phyloP scores from a whole-genome alignment of 169 alveolate genomes.

The Babesia ovata region DNA sequence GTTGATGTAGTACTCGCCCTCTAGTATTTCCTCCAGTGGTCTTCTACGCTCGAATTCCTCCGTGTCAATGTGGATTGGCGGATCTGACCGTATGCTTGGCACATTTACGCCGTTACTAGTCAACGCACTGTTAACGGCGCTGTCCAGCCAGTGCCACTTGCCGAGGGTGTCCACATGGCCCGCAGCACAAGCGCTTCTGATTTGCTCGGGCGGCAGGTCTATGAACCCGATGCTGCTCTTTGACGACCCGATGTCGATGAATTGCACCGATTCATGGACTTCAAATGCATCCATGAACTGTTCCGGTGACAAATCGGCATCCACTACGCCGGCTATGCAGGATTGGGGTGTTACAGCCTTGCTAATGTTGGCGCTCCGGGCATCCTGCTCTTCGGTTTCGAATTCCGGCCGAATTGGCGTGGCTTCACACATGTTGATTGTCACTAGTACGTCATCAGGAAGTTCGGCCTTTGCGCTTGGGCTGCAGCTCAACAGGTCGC shows the following conservation, averaged over 20 bases:
- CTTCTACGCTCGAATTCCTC: conserved; percentile 8
- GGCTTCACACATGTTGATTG: not conserved
- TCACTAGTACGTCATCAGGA: no score
- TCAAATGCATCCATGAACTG: not conserved
- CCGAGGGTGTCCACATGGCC: not conserved
- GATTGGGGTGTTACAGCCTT: not conserved
- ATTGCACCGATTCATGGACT: conserved; percentile 5
- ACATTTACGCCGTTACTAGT: not conserved
- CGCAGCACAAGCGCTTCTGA: not conserved
- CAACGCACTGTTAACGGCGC: conserved; percentile 12
- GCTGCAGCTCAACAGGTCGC: no score
- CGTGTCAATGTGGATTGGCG: not conserved
- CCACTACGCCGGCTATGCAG: not conserved
- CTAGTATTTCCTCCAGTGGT: conserved; percentile 25
- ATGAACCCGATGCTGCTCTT: conserved; percentile 1
- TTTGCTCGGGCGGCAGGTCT: not conserved
- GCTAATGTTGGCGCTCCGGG: not conserved
- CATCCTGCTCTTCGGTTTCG: not conserved
- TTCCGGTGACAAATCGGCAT: not conserved
- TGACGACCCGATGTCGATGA: conserved; percentile 22
- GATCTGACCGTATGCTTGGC: not conserved
- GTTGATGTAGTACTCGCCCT: conserved; percentile 39
- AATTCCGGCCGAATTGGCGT: not conserved
- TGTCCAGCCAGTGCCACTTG: conserved; percentile 40
- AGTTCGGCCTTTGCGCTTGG: no score